Evolutionary conservation across 129 eudicot genomes (phyloP), one percentile per base, ranked within the genome.

Genomic region (Centrapalus pauciflorus): DNA sequence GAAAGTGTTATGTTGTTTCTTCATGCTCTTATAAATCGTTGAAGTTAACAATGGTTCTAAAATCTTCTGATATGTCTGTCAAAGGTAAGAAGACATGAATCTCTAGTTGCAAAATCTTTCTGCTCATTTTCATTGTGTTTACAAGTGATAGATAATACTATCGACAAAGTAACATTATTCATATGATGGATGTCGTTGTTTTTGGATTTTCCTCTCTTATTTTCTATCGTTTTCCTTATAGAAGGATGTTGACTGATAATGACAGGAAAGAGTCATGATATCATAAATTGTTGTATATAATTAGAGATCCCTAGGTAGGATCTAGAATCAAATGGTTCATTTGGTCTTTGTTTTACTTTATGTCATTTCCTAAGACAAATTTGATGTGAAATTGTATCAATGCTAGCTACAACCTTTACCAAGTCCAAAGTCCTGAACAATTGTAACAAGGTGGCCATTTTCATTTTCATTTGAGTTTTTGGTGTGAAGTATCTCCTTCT

Each of bases 161-260:
- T 6, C 16, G 55, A 20, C 50, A 46, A 60, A 29, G 21, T 12
- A 46, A 71, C 41, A 32, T 57, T 45, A 38, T 28, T 50, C 54
- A 24, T 16, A 62, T 37, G 55, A 62, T 30, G 34, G 51, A 61
- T 52, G 64, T 72, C 37, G 37, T 63, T 73, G 71, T 54, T 64
- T 65, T 12, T 16, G 24, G 55, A 43, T 65, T n/a, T n/a, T 74
- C 26, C 61, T 60, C 67, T 41, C 73, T 33, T 73, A 13, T 27
- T 49, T 64, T 54, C 5, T 12, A 8, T 2, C 30, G 25, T 50
- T 38, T 38, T 51, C 20, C 19, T 73, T 38, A 54, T 24, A 28
- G 24, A 30, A 70, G 33, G 67, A 54, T 73, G 78, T 70, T 43
- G 72, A 64, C 78, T 10, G 66, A 49, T 45, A 12, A 20, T 20